A percentile compares a stretch with the other conserved stretches of the same genome.
Conservation (phyloP, 306 rosid genomes). For the Dalbergia cochinchinensis region DNA sequence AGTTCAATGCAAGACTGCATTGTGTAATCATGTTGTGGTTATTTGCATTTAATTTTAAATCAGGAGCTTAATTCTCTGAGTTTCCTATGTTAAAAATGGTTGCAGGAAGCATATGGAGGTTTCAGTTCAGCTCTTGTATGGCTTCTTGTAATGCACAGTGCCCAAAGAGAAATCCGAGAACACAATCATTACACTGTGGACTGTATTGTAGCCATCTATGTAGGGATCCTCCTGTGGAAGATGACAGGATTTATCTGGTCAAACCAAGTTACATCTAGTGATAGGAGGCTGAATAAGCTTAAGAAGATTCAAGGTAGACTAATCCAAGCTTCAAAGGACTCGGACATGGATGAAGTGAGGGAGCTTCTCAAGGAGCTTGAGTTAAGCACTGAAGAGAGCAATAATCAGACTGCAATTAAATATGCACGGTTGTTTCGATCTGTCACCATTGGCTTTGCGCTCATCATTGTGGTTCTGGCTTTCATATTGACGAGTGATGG, state of each 20-base stretch:
- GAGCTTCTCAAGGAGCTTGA: constrained; percentile 81
- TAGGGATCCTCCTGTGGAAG: constrained; percentile 93
- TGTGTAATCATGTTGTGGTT: constrained; percentile 20
- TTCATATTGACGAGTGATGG: constrained; percentile 79
- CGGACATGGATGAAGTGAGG: constrained; percentile 79
- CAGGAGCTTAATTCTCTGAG: constrained; percentile 30
- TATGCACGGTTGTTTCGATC: constrained; percentile 57
- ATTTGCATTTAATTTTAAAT: constrained; percentile 27
- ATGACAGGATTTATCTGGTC: constrained; percentile 91
- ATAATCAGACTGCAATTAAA: constrained; percentile 46
- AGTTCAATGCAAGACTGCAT: constrained; percentile 26
- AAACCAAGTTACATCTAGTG: constrained; percentile 36
- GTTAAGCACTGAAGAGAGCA: constrained; percentile 59
- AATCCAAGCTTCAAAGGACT: constrained; percentile 87
- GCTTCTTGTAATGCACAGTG: constrained; percentile 83
- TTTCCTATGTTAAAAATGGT: constrained; percentile 20
- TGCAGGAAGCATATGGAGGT: constrained; percentile 98
- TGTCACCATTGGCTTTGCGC: constrained; percentile 60
- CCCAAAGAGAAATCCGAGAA: constrained; percentile 95
- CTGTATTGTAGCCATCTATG: constrained; percentile 85
- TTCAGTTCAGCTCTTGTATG: constrained; percentile 85
- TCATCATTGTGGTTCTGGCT: constrained; percentile 74
- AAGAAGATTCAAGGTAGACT: constrained; percentile 80
- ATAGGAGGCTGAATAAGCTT: constrained; percentile 58
- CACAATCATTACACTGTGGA: constrained; percentile 90